These are phyloP conservation scores for Catunica adiposa DNA, from an alignment of 2,329 filamentous ascomycete genomes.

Conservation along the genomic window DNA sequence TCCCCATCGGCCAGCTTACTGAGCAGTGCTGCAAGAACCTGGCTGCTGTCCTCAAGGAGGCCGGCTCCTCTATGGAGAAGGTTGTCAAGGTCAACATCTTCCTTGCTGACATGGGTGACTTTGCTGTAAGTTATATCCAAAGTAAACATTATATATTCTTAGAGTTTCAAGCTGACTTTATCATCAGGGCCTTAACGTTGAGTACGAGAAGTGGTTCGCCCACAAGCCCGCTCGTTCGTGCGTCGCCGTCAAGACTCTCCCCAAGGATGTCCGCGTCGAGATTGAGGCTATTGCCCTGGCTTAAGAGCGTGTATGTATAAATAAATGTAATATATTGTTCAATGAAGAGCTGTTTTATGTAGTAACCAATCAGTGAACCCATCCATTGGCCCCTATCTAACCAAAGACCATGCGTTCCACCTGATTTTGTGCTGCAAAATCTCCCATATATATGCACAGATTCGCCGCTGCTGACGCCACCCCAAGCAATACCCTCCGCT, in stretches of 20 bases:
- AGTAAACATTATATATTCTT: not conserved
- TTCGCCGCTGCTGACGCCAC: constrained; percentile 11
- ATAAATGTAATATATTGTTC: constrained; percentile 8
- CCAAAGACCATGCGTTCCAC: constrained; percentile 6
- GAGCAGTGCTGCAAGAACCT: constrained; percentile 57
- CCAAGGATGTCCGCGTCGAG: constrained; percentile 73
- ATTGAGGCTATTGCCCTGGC: constrained; percentile 74
- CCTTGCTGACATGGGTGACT: constrained; percentile 79
- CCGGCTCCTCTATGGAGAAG: constrained; percentile 59
- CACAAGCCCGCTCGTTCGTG: constrained; percentile 81
- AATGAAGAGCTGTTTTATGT: not conserved
- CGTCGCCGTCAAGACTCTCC: constrained; percentile 76
- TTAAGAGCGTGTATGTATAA: constrained; percentile 21
- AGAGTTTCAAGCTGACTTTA: not conserved
- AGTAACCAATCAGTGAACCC: not conserved
- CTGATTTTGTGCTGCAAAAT: constrained; percentile 1
- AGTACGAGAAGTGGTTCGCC: constrained; percentile 68
- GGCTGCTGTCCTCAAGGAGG: constrained; percentile 64
- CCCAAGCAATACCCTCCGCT: constrained; percentile 6
- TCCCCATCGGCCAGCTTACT: constrained; percentile 45
- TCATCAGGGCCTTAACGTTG: constrained; percentile 56
- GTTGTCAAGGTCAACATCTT: constrained; percentile 90
- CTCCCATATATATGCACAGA: constrained; percentile 10
- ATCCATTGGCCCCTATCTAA: not conserved
- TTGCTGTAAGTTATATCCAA: constrained; percentile 35